Percentiles rank a stretch among this genome's conserved stretches.
Conservation (phyloP, 2,329 filamentous ascomycete species). For the Ophiocordyceps unilateralis region DNA sequence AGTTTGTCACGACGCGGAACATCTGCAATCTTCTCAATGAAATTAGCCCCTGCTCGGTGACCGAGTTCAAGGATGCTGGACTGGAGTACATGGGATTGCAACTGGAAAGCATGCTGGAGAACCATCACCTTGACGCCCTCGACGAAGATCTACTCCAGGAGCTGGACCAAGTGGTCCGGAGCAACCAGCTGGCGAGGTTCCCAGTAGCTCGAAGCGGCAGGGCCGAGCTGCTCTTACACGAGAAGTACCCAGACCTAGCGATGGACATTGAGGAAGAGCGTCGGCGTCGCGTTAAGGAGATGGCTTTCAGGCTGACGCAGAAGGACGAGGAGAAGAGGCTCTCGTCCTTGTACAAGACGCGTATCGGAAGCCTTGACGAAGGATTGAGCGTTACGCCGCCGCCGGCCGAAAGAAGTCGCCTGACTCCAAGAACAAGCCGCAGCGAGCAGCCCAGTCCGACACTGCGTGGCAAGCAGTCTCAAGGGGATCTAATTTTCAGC, state of each 20-base stretch:
- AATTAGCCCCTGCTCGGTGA: constrained; percentile 67
- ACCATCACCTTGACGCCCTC: constrained; percentile 69
- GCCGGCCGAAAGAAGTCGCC: constrained; percentile 25
- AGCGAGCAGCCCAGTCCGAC: constrained; percentile 48
- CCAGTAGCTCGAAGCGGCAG: constrained; percentile 64
- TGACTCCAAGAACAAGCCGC: constrained; percentile 25
- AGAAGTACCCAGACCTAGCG: constrained; percentile 44
- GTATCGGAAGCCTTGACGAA: constrained; percentile 51
- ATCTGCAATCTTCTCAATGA: constrained; percentile 73
- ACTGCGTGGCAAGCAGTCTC: constrained; percentile 50
- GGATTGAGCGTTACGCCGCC: constrained; percentile 20
- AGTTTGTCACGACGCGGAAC: constrained; percentile 73
- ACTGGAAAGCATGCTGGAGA: constrained; percentile 81
- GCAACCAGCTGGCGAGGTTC: constrained; percentile 63
- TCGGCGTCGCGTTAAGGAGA: constrained; percentile 55
- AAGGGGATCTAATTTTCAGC: constrained; percentile 70
- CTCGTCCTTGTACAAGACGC: constrained; percentile 41
- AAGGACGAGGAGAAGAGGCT: constrained; percentile 47
- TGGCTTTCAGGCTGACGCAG: constrained; percentile 48
- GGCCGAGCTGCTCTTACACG: constrained; percentile 47
- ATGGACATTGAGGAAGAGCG: constrained; percentile 52
- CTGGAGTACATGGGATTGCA: constrained; percentile 87
- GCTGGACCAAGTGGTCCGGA: constrained; percentile 61
- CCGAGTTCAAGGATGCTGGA: constrained; percentile 72
- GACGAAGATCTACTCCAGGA: constrained; percentile 71